Evolutionary conservation across 148 eudicot species (phyloP).

Genomic region (Linanthus parryae): DNA sequence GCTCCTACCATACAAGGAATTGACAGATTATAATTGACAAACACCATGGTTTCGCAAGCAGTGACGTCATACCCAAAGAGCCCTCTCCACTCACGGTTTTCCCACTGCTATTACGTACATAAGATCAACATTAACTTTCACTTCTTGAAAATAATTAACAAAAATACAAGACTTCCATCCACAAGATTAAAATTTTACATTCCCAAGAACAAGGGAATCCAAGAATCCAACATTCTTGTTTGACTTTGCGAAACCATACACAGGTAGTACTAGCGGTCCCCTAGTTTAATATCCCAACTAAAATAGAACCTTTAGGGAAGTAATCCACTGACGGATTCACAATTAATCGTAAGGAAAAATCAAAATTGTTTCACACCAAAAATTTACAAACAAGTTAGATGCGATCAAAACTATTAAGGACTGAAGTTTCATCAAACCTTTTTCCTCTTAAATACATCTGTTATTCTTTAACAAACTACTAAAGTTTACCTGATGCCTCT

Average conservation of each 20-base stretch:
- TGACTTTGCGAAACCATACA: slow-evolving; percentile 61
- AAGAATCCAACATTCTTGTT: slow-evolving; percentile 45
- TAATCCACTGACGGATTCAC: background rate
- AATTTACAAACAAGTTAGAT: no score
- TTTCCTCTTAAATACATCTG: no score
- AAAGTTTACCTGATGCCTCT: no score
- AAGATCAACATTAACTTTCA: no score
- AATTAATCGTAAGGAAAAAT: background rate
- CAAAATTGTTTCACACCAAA: background rate
- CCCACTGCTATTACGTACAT: slow-evolving; percentile 63
- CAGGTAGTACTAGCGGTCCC: slow-evolving; percentile 64
- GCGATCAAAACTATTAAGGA: no score
- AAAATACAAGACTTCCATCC: background rate
- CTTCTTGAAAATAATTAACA: no score
- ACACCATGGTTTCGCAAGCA: slow-evolving; percentile 97
- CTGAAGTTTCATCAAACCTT: no score
- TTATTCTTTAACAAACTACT: no score
- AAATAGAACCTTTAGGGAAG: background rate
- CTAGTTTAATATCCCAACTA: slow-evolving; percentile 25
- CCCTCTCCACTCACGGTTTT: slow-evolving; percentile 81
- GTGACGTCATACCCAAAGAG: slow-evolving; percentile 98
- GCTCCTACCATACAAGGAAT: background rate
- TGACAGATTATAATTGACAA: no score
- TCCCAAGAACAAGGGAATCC: slow-evolving; percentile 86
- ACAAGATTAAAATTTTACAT: slow-evolving; percentile 36